Percentiles rank a stretch among this genome's conserved stretches.
phyloP scores from a whole-genome alignment of 495 filamentous ascomycete genomes.

The Sphaerosporella brunnea region DNA sequence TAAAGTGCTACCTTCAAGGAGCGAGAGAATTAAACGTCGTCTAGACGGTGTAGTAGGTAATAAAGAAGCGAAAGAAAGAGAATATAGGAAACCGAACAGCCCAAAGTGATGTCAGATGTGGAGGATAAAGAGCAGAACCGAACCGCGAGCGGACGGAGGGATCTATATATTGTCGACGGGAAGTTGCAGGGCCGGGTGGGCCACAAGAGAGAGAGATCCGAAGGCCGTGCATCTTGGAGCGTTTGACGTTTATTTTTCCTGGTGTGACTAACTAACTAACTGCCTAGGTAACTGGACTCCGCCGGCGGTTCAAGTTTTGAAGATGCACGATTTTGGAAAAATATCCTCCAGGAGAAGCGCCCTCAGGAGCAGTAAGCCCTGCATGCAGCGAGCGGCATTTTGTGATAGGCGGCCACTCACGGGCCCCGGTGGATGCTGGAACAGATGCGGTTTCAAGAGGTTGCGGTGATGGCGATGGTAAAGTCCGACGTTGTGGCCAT shows the following conservation, averaged over 20 bases:
- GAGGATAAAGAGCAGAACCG: neutral
- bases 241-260: too few species aligned
- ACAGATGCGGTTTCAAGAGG: neutral
- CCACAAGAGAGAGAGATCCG: neutral
- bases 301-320: neutral
- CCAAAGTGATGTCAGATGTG: neutral
- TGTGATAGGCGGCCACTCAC: too few species aligned
- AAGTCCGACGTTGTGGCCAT: too few species aligned
- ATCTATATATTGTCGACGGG: neutral
- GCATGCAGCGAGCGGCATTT: neutral
- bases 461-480: too few species aligned
- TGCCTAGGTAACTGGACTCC: neutral
- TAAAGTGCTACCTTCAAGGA: slow-evolving; percentile 10
- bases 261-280: too few species aligned
- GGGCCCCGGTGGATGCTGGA: neutral
- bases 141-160: neutral
- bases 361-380: neutral
- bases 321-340: neutral
- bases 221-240: too few species aligned
- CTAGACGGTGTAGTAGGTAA: slow-evolving; percentile 13
- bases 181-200: neutral
- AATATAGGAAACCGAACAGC: slow-evolving; percentile 2
- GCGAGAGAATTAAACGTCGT: slow-evolving; percentile 9
- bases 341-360: neutral
- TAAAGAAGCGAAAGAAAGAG: slow-evolving; percentile 9